Evolutionary conservation across 2,329 filamentous ascomycete species (phyloP), one percentile per base, ranked within the genome.

Genomic region (Coniella lustricola): DNA sequence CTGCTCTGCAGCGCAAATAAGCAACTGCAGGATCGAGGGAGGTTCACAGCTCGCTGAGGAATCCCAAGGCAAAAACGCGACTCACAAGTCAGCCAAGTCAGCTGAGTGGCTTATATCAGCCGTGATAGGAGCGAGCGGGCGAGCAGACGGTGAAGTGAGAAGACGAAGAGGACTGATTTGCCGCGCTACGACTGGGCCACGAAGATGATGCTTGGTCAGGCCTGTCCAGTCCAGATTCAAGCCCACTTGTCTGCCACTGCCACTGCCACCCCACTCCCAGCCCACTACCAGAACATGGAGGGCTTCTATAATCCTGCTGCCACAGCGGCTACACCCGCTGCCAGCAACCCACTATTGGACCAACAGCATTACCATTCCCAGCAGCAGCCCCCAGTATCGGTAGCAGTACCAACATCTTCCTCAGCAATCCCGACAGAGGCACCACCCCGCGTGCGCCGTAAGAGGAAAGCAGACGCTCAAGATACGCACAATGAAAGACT

Each of bases 401-500:
- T 10, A 29, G 25, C 25, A 29, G 25, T 10, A 29, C 25, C 25
- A 5, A 5, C 25, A 29, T 5, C 25, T 5, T 29, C 25, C 25
- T 5, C 25, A 29, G n/a, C n/a, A n/a, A n/a, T n/a, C n/a, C n/a
- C n/a, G n/a, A n/a, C n/a, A n/a, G n/a, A n/a, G n/a, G n/a, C 16
- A 13, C 39, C 17, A 31, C 31, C 17, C 31, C 35, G 18, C 54
- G 44, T 51, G 53, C 60, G 62, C 57, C 68, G 73, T 60, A 84
- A 84, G 68, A 69, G 81, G 58, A 84, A 82, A 66, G 76, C 79
- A 50, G 75, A 80, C 46, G 63, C 66, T 13, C 76, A 78, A 52
- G 62, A 62, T n/a, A 60, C 65, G 16, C 57, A 79, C 59, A 81
- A 79, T 56, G 79, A 94, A 68, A 84, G 90, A 45, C 76, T 96